Conservation (phyloP, 106 monocot genomes). For the Dioscorea dumetorum region DNA sequence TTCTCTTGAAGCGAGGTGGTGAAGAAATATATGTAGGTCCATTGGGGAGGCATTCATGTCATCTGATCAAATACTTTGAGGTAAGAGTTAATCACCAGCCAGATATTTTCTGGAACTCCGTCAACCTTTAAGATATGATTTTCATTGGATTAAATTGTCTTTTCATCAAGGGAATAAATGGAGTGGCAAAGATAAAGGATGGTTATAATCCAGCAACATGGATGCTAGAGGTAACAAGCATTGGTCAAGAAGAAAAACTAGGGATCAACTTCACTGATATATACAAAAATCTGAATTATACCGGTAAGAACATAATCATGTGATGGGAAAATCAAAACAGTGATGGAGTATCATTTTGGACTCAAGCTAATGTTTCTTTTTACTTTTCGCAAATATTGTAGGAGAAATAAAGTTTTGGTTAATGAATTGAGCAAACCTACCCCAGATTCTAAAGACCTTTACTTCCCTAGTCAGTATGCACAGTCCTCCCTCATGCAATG, state of each 20-base stretch:
- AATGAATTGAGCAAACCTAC: conserved; percentile 39
- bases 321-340: too few species aligned
- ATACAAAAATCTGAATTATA: conserved; percentile 14
- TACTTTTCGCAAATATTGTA: conserved; percentile 13
- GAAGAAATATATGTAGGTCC: conserved; percentile 64
- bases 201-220: conserved; percentile 60
- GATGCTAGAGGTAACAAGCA: conserved; percentile 40
- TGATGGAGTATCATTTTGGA: too few species aligned
- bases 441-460: conserved; percentile 44
- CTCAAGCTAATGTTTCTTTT: too few species aligned
- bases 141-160: neutral
- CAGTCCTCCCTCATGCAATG: conserved; percentile 53
- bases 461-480: conserved; percentile 52
- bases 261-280: conserved; percentile 21
- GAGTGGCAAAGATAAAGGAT: conserved; percentile 36
- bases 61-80: conserved; percentile 50
- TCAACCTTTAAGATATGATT: neutral
- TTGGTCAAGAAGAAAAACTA: conserved; percentile 20
- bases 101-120: neutral
- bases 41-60: conserved; percentile 28
- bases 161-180: conserved; percentile 20
- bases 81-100: conserved; percentile 5
- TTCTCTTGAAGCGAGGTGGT: conserved; percentile 45
- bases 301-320: too few species aligned
- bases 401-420: conserved; percentile 61